These are phyloP conservation scores for Leccinum boreale DNA, from an alignment of 768 basidiomycete species.

Conservation along the genomic window DNA sequence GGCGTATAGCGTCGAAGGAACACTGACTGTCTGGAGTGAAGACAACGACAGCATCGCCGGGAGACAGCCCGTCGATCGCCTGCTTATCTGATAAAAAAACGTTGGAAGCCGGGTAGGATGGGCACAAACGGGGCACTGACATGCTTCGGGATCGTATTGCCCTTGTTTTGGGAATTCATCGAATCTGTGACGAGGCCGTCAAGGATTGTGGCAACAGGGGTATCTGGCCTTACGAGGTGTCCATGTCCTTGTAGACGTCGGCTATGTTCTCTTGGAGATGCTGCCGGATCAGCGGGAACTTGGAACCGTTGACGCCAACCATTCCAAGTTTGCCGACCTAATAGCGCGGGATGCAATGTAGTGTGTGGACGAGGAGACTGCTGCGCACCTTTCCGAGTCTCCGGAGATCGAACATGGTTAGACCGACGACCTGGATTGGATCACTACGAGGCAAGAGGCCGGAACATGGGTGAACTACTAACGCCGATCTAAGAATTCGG, in stretches of 20 bases:
- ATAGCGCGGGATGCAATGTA: constrained; percentile 3
- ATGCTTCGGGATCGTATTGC: constrained; percentile 72
- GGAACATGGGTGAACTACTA: constrained; percentile 32
- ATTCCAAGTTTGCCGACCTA: constrained; percentile 74
- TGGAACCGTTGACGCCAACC: constrained; percentile 86
- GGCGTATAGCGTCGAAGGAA: neutral
- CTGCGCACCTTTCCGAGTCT: constrained; percentile 67
- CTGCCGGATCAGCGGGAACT: constrained; percentile 81
- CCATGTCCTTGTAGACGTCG: constrained; percentile 83
- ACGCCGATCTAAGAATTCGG: constrained; percentile 58
- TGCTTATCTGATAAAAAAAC: constrained; percentile 57
- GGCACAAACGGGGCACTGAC: constrained; percentile 43
- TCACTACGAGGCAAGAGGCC: constrained; percentile 11
- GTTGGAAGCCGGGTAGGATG: constrained; percentile 1
- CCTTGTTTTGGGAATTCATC: constrained; percentile 74
- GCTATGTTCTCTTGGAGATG: constrained; percentile 84
- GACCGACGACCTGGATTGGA: constrained; percentile 67
- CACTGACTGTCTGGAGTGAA: constrained; percentile 87
- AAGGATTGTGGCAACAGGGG: neutral
- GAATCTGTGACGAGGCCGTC: constrained; percentile 46
- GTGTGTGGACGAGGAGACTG: constrained; percentile 8
- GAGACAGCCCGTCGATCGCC: constrained; percentile 72
- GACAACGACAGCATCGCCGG: constrained; percentile 87
- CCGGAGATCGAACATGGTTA: constrained; percentile 87
- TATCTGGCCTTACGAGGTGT: constrained; percentile 52